A percentile compares a stretch with the other conserved stretches of the same genome.
Conservation (phyloP, 257 asterid species). For the Solanum chilense region DNA sequence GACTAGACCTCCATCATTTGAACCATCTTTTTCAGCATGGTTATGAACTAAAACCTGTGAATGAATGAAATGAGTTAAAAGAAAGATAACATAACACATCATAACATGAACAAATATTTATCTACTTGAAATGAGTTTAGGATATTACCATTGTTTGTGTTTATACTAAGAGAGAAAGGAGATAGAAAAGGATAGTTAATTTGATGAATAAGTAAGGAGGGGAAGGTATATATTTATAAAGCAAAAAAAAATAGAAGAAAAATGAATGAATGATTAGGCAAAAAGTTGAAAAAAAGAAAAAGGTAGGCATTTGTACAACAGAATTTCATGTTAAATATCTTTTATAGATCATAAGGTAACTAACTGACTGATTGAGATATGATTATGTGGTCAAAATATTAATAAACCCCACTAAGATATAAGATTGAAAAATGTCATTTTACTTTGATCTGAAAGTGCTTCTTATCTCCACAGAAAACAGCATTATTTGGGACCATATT, state of each 20-base stretch:
- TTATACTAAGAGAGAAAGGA: neutral
- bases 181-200: neutral
- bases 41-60: conserved; percentile 42
- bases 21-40: conserved; percentile 19
- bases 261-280: neutral
- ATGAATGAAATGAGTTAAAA: neutral
- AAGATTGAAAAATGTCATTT: neutral
- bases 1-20: conserved; percentile 25
- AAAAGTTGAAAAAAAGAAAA: neutral
- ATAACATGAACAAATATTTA: neutral
- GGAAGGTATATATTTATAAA: neutral
- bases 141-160: neutral
- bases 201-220: neutral
- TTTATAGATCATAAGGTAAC: neutral
- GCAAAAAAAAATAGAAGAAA: neutral
- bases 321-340: neutral
- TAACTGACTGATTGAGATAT: neutral
- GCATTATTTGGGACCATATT: neutral
- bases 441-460: neutral
- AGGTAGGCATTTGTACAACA: neutral
- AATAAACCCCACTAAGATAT: neutral
- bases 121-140: neutral
- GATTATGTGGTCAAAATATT: neutral
- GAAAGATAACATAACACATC: neutral
- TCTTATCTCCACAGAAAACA: neutral